Evolutionary conservation across 352 stramenopile genomes (phyloP), one percentile per base, ranked within the genome.

Genomic region (Saprolegnia diclina): DNA sequence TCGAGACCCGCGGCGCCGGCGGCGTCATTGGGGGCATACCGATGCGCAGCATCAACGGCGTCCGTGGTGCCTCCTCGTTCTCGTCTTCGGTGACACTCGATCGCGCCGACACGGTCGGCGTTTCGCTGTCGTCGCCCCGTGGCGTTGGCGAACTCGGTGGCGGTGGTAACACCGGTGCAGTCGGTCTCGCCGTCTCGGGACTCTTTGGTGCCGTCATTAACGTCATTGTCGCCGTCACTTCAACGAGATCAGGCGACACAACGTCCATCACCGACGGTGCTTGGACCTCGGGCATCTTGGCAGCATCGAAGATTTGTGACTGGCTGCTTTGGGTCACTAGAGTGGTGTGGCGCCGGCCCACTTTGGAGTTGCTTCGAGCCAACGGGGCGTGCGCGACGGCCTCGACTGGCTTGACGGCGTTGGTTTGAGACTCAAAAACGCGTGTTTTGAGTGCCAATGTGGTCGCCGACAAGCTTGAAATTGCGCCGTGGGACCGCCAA

Each of bases 21-120:
- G 52, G 52, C 35, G 52, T 59, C 24, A 42, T 16, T 11, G 52
- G 52, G 24, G 52, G 35, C 24, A 59, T 59, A 35, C 52, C 52
- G 11, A 59, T 35, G 24, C 52, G 52, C 11, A 42, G 52, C 52
- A 59, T 16, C 35, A 59, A 59, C 1, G 52, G 52, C 16, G 52
- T 59, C 1, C 19, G 52, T 10, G 35, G 52, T 4, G 52, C 3
- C 13, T 24, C n/a, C 35, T 59, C 52, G 35, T 59, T 59, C 1
- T 59, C 52, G 19, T 59, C 52, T 4, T 59, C 29, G 5, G 52
- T 59, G 35, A 9, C 7, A n/a, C 10, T 48, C 42, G 18, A 48
- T n/a, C 11, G 42, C 18, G 18, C 18, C 42, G 18, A n/a, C 3
- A 48, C 3, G 42, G 13, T 48, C 5, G 29, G 29, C 29, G 29